A percentile compares a stretch with the other conserved stretches of the same genome.
Conservation (phyloP, 2,329 filamentous ascomycete genomes). For the Fusarium chaquense region DNA sequence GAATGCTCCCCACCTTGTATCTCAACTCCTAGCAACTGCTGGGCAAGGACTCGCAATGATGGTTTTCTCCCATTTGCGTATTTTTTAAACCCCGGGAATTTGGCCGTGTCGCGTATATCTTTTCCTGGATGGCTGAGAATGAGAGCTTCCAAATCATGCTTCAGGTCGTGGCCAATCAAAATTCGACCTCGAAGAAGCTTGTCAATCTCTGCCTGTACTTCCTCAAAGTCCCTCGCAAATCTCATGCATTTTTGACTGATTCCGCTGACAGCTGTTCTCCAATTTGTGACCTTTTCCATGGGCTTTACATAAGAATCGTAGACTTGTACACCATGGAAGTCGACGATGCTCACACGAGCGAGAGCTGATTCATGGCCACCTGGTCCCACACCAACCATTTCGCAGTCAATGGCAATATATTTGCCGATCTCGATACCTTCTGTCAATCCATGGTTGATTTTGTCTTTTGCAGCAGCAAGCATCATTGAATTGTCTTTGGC, state of each 20-base stretch:
- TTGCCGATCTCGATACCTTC: conserved; percentile 79
- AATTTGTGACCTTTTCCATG: conserved; percentile 84
- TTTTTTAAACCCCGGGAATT: conserved; percentile 79
- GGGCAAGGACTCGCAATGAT: conserved; percentile 69
- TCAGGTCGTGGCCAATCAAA: conserved; percentile 85
- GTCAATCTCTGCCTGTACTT: conserved; percentile 80
- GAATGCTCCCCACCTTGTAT: conserved; percentile 75
- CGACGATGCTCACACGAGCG: conserved; percentile 89
- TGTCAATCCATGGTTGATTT: conserved; percentile 73
- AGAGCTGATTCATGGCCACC: conserved; percentile 79
- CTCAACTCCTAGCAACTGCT: conserved; percentile 68
- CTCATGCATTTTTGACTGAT: conserved; percentile 80
- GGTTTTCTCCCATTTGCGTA: conserved; percentile 76
- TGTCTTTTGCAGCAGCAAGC: conserved; percentile 61
- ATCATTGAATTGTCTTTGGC: conserved; percentile 61
- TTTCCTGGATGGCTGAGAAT: conserved; percentile 81
- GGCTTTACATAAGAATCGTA: conserved; percentile 94
- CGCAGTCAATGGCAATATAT: conserved; percentile 94
- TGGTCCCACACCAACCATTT: conserved; percentile 93
- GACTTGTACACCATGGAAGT: conserved; percentile 91
- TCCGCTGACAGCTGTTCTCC: conserved; percentile 88
- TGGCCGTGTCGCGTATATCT: conserved; percentile 87
- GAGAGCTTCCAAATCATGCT: conserved; percentile 81
- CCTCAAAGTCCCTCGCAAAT: conserved; percentile 75
- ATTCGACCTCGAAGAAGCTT: conserved; percentile 77